Evolutionary conservation across 108 stramenopile genomes (phyloP), one percentile per base, ranked within the genome.

Genomic region (Nannochloropsis gaditana): DNA sequence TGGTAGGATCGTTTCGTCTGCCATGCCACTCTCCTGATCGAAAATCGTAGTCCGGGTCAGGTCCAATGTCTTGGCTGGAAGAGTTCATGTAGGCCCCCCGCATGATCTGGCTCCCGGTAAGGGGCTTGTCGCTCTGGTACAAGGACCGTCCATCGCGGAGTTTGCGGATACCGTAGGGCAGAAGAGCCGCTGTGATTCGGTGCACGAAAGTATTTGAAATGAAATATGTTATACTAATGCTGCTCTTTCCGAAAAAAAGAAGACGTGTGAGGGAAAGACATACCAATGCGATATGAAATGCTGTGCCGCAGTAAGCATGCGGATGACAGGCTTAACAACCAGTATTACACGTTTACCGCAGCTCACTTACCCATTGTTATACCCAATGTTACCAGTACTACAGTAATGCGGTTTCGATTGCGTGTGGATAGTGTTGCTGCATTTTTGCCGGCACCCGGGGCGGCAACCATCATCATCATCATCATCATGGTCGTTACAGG

Each of bases 91-190:
- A 73, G 19, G 59, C 59, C 19, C 59, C 59, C 19, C 59, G 59
- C 6, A 73, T 73, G 59, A 73, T 73, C 59, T 73, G 59, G 8
- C 59, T 73, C n/a, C 59, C 59, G 8, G 59, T 73, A 15, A 73
- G n/a, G 59, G 59, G 59, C 59, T 73, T 73, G 59, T 73, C 59
- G 59, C 59, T 73, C 6, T 73, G 59, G 59, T 73, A 73, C 59
- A 73, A 73, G 19, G 59, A 73, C 19, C 59, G 59, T 15, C 59
- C 59, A n/a, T 73, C 59, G 59, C 59, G 59, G 59, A 73, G 59
- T n/a, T 73, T 73, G 59, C 59, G 59, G 59, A 73, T 73, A n/a
- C 59, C 59, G 59, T 73, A 73, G 59, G 59, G 59, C 59, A 73
- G n/a, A n/a, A 73, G 59, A 73, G 59, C 59, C 59, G 59, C 59